Evolutionary conservation across 768 basidiomycete species (phyloP), one percentile per base, ranked within the genome.

Genomic region (Lactarius akahatsu): DNA sequence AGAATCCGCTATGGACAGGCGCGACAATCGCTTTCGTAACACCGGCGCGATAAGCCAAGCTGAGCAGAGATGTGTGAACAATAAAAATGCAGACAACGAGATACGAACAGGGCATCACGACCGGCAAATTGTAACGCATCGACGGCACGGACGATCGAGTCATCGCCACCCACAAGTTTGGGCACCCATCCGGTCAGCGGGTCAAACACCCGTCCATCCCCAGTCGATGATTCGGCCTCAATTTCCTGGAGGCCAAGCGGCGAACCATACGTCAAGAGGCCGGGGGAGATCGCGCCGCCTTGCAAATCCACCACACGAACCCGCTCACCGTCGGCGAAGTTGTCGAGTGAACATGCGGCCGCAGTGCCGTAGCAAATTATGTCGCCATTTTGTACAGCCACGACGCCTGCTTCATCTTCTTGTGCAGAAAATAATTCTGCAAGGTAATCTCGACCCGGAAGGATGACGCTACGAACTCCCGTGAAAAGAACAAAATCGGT

Each of bases 111-210:
- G 20, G 82, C 79, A 61, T 86, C 81, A 11, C 86, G 84, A 20
- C 86, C 83, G 2, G 80, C 80, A 71, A 89, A 92, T 65, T 83
- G 82, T 38, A 91, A 80, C 0, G 93, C 92, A 72, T 95, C 92
- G 4, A 83, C 82, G 10, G 90, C 93, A 40, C 80, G 80, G 28
- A 84, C 77, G n/a, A 83, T 73, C 3, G 79, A 75, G 36, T 76
- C 77, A 32, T 74, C 74, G 0, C 76, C 79, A 3, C 71, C 75
- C 16, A 78, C 64, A 41, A 83, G 68, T 2, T 63, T 64, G 10
- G 83, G 82, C 15, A 79, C 72, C 11, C 61, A 40, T 47, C 64
- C 69, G 65, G 74, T 55, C 69, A 78, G 63, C 18, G 85, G 82
- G 69, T 88, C 88, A 9, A 80, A 76, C 1, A 79, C 79, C n/a